A percentile compares a stretch with the other conserved stretches of the same genome.
phyloP scores from a whole-genome alignment of 768 basidiomycete species.

The Calvatia gigantea region DNA sequence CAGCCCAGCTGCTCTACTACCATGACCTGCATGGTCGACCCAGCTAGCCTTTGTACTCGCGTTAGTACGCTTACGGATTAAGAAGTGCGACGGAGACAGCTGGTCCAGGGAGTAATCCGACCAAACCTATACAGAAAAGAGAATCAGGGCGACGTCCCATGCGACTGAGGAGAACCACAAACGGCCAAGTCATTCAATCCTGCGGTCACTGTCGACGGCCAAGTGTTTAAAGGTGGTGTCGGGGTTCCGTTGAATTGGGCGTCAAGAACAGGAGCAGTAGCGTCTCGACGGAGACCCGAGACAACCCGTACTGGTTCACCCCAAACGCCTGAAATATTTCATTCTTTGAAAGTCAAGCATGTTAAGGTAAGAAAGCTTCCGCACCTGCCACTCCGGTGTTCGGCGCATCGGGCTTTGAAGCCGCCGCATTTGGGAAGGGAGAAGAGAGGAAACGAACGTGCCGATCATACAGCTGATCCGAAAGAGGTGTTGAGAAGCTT shows the following conservation, averaged over 20 bases:
- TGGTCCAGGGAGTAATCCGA: slow-evolving; percentile 34
- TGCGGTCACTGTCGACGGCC: slow-evolving; percentile 31
- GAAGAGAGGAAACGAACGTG: slow-evolving; percentile 30
- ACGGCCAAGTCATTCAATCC: slow-evolving; percentile 29
- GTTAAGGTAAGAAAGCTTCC: background rate
- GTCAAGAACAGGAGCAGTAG: slow-evolving; percentile 31
- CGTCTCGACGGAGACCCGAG: slow-evolving; percentile 34
- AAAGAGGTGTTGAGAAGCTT: slow-evolving; percentile 29
- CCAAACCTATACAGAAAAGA: slow-evolving; percentile 19
- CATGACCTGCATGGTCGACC: slow-evolving; percentile 28
- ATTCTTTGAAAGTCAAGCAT: background rate
- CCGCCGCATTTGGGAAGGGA: slow-evolving; percentile 15
- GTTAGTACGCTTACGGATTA: slow-evolving; percentile 27
- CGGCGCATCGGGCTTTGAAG: background rate
- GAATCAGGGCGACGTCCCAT: background rate
- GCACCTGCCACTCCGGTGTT: slow-evolving; percentile 1
- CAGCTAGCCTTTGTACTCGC: slow-evolving; percentile 23
- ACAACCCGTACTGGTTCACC: slow-evolving; percentile 34
- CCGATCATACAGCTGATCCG: slow-evolving; percentile 31
- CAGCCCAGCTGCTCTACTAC: slow-evolving; percentile 30
- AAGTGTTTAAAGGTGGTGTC: slow-evolving; percentile 30
- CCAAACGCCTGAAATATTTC: slow-evolving; percentile 25
- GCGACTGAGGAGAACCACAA: background rate
- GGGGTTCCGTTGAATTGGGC: slow-evolving; percentile 33
- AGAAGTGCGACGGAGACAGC: slow-evolving; percentile 26